Evolutionary conservation across 2,329 filamentous ascomycete genomes (phyloP).

Genomic region (Pseudomassariella vexata): DNA sequence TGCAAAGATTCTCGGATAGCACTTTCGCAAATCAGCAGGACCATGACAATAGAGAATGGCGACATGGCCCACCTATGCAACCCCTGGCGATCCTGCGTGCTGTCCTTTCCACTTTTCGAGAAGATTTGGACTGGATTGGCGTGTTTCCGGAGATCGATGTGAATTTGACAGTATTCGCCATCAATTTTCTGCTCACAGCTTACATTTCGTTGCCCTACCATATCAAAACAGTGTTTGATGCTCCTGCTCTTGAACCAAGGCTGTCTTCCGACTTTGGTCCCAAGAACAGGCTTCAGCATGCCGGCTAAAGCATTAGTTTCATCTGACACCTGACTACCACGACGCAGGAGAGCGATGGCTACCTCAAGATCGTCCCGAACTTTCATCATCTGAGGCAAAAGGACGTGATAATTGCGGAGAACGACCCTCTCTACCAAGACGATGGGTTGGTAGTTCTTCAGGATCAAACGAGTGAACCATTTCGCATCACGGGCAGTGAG

Average conservation of each 20-base stretch:
- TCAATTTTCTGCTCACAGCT: constrained; percentile 80
- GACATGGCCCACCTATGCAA: constrained; percentile 45
- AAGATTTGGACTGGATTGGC: constrained; percentile 67
- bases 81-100: constrained; percentile 61
- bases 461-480: constrained; percentile 76
- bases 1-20: constrained; percentile 59
- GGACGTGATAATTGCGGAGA: constrained; percentile 58
- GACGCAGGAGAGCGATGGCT: constrained; percentile 50
- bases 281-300: constrained; percentile 45
- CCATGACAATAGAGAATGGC: too few relatives aligned
- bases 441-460: constrained; percentile 70
- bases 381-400: constrained; percentile 63
- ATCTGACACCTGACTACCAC: constrained; percentile 14
- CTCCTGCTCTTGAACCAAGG: constrained; percentile 61
- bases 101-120: constrained; percentile 88
- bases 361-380: constrained; percentile 63
- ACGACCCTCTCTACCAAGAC: constrained; percentile 51
- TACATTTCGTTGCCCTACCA: constrained; percentile 56
- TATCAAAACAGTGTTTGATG: constrained; percentile 67
- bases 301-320: constrained; percentile 17
- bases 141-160: constrained; percentile 61
- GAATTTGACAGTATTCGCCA: constrained; percentile 86
- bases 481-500: constrained; percentile 68
- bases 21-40: too few relatives aligned
- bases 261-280: constrained; percentile 60